phyloP scores from a whole-genome alignment of 371 early-diverging fungal genomes.

The Mucor sp. region DNA sequence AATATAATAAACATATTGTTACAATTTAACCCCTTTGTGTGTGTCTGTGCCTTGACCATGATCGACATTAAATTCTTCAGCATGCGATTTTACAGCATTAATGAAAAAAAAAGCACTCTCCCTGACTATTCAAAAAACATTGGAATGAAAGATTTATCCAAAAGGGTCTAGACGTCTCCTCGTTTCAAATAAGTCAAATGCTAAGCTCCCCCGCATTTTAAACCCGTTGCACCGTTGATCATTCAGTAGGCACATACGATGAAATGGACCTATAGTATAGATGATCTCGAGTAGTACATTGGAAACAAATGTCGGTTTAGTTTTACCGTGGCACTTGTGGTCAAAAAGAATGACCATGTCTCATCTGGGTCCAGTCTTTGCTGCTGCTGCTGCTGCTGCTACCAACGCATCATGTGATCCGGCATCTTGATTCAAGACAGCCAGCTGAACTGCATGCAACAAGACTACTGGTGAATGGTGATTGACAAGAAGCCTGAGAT shows the following conservation, averaged over 20 bases:
- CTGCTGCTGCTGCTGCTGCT: background rate
- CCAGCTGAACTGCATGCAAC: background rate
- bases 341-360: background rate
- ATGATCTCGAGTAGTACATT: background rate
- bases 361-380: background rate
- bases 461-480: conserved; percentile 1
- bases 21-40: background rate
- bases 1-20: background rate
- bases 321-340: background rate
- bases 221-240: background rate
- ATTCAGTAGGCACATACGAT: background rate
- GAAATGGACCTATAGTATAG: background rate
- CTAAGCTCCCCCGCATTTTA: background rate
- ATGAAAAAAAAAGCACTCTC: background rate
- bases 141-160: no score
- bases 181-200: no score
- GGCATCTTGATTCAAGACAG: background rate
- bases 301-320: background rate
- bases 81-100: background rate
- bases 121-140: background rate
- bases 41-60: background rate
- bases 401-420: background rate
- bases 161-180: no score
- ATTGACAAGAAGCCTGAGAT: conserved; percentile 3
- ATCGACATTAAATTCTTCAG: background rate